Evolutionary conservation across 2,329 filamentous ascomycete genomes (phyloP).

Genomic region (Talaromyces marneffei): DNA sequence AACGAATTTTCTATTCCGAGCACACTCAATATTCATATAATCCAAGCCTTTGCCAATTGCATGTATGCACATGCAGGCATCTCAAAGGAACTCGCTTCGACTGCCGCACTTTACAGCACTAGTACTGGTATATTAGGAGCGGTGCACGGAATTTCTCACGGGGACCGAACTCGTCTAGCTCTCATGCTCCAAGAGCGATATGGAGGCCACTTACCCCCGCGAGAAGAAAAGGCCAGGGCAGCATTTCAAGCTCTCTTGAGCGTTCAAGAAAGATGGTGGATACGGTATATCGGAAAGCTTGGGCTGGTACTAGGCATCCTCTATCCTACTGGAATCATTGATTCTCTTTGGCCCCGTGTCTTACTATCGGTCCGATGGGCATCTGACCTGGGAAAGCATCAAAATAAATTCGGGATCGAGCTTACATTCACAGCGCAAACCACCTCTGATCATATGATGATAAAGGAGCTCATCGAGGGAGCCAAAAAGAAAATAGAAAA

Average conservation of each 20-base stretch:
- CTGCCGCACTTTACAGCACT: slow-evolving; percentile 64
- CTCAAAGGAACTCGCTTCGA: slow-evolving; percentile 52
- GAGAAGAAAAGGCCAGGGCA: slow-evolving; percentile 51
- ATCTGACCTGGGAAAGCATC: slow-evolving; percentile 37
- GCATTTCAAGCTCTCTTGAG: slow-evolving; percentile 51
- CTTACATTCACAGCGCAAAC: slow-evolving; percentile 39
- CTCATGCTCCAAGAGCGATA: slow-evolving; percentile 68
- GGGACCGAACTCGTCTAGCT: slow-evolving; percentile 63
- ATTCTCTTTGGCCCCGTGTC: slow-evolving; percentile 2
- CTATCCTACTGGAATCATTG: slow-evolving; percentile 53
- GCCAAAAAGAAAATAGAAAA: slow-evolving; percentile 46
- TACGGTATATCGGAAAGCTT: slow-evolving; percentile 59
- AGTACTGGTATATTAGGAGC: slow-evolving; percentile 62
- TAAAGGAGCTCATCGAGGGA: slow-evolving; percentile 29
- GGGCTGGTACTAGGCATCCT: slow-evolving; percentile 49
- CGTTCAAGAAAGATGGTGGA: slow-evolving; percentile 59
- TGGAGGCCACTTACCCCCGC: slow-evolving; percentile 58
- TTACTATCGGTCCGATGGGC: slow-evolving; percentile 25
- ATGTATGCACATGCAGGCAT: slow-evolving; percentile 50
- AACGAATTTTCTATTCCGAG: slow-evolving; percentile 30
- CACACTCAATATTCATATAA: slow-evolving; percentile 41
- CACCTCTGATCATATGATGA: slow-evolving; percentile 38
- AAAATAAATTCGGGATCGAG: slow-evolving; percentile 35
- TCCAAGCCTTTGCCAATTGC: slow-evolving; percentile 55
- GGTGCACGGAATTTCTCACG: slow-evolving; percentile 69